A percentile compares a stretch with the other conserved stretches of the same genome.
Conservation (phyloP, 106 monocot species). For the Agapanthus africanus region DNA sequence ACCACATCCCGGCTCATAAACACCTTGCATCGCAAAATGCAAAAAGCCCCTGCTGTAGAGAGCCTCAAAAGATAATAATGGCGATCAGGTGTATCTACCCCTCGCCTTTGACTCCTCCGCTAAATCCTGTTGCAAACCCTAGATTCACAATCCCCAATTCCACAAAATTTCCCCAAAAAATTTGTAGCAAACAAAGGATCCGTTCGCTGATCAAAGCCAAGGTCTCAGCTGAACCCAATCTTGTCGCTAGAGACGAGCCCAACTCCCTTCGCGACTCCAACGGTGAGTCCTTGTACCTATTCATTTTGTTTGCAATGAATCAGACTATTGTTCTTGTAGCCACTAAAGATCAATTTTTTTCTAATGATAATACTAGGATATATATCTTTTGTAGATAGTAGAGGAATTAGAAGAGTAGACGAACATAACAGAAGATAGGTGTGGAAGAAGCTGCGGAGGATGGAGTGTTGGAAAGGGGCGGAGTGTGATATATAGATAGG, state of each 20-base stretch:
- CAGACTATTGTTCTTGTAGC: too few relatives aligned
- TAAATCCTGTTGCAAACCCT: not conserved
- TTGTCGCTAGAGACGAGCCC: not conserved
- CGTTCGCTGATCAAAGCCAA: not conserved
- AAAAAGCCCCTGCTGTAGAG: not conserved
- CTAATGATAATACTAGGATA: too few relatives aligned
- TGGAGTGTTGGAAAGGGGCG: too few relatives aligned
- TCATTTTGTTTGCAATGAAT: too few relatives aligned
- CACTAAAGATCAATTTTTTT: too few relatives aligned
- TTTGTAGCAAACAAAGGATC: not conserved
- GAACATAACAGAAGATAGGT: too few relatives aligned
- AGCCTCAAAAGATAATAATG: not conserved
- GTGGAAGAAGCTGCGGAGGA: too few relatives aligned
- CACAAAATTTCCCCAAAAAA: not conserved
- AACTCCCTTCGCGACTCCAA: not conserved
- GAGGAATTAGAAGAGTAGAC: too few relatives aligned
- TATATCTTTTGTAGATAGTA: too few relatives aligned
- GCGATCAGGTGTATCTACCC: not conserved
- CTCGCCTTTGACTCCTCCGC: not conserved
- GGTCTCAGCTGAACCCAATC: not conserved
- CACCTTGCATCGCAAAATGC: too few relatives aligned
- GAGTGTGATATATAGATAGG: too few relatives aligned
- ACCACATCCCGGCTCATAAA: not conserved
- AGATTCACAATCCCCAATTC: not conserved
- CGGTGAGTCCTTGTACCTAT: too few relatives aligned